Evolutionary conservation across 2,329 filamentous ascomycete species (phyloP).

Genomic region (Beauveria brongniartii): DNA sequence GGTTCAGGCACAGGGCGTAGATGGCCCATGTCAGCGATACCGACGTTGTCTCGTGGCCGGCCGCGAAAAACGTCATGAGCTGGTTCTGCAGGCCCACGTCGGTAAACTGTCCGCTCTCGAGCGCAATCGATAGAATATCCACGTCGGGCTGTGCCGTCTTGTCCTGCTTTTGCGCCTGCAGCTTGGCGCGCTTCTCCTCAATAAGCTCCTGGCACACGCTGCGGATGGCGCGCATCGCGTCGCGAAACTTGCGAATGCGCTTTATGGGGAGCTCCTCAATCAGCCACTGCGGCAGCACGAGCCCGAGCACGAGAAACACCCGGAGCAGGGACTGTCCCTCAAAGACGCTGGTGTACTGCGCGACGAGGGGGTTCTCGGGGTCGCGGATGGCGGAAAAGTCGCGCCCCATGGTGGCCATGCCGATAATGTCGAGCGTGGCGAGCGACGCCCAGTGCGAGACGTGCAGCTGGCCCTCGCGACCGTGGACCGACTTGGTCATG

Average conservation of each 20-base stretch:
- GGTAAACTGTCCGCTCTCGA: slow-evolving; percentile 65
- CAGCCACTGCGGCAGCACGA: slow-evolving; percentile 58
- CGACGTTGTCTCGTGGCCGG: slow-evolving; percentile 74
- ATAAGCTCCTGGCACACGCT: slow-evolving; percentile 61
- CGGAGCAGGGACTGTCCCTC: slow-evolving; percentile 31
- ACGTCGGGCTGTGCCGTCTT: slow-evolving; percentile 38
- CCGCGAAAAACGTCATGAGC: slow-evolving; percentile 82
- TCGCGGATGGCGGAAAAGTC: slow-evolving; percentile 61
- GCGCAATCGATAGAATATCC: slow-evolving; percentile 75
- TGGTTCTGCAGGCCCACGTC: slow-evolving; percentile 81
- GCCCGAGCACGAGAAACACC: slow-evolving; percentile 47
- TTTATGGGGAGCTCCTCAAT: slow-evolving; percentile 58
- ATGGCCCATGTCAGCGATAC: slow-evolving; percentile 67
- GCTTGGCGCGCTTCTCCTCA: slow-evolving; percentile 54
- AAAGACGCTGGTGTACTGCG: slow-evolving; percentile 50
- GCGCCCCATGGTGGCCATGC: slow-evolving; percentile 60
- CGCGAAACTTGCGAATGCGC: slow-evolving; percentile 57
- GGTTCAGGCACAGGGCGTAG: slow-evolving; percentile 60
- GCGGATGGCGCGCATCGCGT: slow-evolving; percentile 52
- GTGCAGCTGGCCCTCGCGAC: slow-evolving; percentile 40
- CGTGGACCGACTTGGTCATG: slow-evolving; percentile 39
- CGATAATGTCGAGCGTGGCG: slow-evolving; percentile 68
- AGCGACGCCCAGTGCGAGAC: slow-evolving; percentile 57
- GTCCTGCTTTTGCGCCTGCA: slow-evolving; percentile 27
- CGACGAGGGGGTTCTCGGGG: slow-evolving; percentile 49